Evolutionary conservation across 805 yeast species (phyloP), one percentile per base, ranked within the genome.

Genomic region (Pichia nakasei): DNA sequence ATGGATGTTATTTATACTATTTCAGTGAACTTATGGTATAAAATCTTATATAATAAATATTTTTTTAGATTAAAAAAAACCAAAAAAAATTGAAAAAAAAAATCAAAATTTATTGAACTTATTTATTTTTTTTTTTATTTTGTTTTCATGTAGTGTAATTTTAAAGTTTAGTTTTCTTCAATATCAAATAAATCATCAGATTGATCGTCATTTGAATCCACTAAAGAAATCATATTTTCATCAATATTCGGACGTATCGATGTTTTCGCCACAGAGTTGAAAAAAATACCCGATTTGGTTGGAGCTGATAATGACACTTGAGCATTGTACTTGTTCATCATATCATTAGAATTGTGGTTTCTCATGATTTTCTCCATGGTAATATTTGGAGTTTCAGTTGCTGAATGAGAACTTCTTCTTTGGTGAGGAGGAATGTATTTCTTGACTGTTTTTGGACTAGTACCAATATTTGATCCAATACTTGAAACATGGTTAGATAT

Each of bases 381-480:
- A 2, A 55, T 37, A 31, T 49, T 56, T 20, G 52, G 37, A 12
- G 48, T 47, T 22, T 54, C 56, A 15, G 44, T 47, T 9, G 43
- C 49, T 9, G 47, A 44, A 56, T 56, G 61, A 9, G 63, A 61
- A 37, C 63, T 62, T 42, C 69, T 62, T 52, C 80, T 65, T 46
- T 73, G 78, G 52, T 75, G 80, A 13, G 80, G 80, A 22, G 78
- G 79, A 19, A 75, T 63, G 49, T 75, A 75, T 38, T 63, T 58
- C 36, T 53, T 56, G 26, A 45, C 45, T 1, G 33, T 35, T 21
- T 45, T 45, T 6, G 54, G 47, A 12, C 52, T 46, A 1, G 37
- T 35, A 2, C 52, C 45, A 21, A 51, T 32, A 42, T 52, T 53
- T 19, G 61, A 53, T 1, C 58, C 61, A 32, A 49, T 48, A 5